Evolutionary conservation across 345 rosid species (phyloP).

Genomic region (Iberis pinnata): DNA sequence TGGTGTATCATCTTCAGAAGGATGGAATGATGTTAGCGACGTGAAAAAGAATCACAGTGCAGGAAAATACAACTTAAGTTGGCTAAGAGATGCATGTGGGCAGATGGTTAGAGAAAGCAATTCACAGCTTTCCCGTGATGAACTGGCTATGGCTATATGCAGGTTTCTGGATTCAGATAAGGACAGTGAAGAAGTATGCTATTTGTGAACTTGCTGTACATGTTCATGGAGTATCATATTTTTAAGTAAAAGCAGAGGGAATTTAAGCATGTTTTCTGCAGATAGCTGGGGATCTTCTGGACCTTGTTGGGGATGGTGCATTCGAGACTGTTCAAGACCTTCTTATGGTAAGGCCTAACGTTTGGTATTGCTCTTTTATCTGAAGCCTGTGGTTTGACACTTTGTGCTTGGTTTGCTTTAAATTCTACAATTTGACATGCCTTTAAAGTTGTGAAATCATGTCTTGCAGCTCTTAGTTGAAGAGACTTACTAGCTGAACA

Average conservation of each 20-base stretch:
- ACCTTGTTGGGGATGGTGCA: constrained; percentile 87
- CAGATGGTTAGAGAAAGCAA: constrained; percentile 51
- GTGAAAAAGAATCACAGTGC: constrained; percentile 27
- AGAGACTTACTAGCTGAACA: constrained; percentile 1
- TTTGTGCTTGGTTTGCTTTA: constrained; percentile 7
- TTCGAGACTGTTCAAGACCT: constrained; percentile 93
- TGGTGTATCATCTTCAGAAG: constrained; percentile 37
- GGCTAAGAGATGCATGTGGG: constrained; percentile 82
- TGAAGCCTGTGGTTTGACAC: not conserved
- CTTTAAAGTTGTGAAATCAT: constrained; percentile 3
- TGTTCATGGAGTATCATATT: constrained; percentile 11
- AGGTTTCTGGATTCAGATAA: constrained; percentile 81
- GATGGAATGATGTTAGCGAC: constrained; percentile 41
- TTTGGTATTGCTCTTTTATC: constrained; percentile 13
- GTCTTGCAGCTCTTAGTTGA: constrained; percentile 5
- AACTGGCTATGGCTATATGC: constrained; percentile 88
- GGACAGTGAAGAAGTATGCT: constrained; percentile 87
- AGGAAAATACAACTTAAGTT: constrained; percentile 55
- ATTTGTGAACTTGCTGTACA: constrained; percentile 10
- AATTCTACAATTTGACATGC: constrained; percentile 4
- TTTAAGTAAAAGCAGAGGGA: constrained; percentile 13
- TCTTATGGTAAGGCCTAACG: constrained; percentile 43
- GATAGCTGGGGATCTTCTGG: constrained; percentile 90
- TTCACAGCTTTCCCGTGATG: constrained; percentile 83
- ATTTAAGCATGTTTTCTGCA: constrained; percentile 24